A percentile compares a stretch with the other conserved stretches of the same genome.
Evolutionary conservation across 371 early-diverging fungal species (phyloP).

Genomic region (Conidiobolus coronatus): DNA sequence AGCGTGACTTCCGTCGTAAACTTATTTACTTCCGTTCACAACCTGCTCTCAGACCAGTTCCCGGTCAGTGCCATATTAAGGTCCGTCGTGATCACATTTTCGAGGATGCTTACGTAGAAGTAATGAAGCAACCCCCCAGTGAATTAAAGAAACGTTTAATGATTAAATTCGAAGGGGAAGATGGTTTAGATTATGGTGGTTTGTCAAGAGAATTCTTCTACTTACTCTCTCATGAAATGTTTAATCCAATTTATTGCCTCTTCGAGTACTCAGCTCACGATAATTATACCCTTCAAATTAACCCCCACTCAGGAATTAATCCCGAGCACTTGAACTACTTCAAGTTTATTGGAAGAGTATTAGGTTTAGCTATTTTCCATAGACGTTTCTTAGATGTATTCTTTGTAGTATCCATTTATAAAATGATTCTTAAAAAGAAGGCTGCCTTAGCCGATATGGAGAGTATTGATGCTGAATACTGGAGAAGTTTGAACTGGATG

Average conservation of each 20-base stretch:
- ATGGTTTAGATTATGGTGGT: conserved; percentile 97
- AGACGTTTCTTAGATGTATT: conserved; percentile 89
- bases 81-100: conserved; percentile 71
- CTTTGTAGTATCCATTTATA: conserved; percentile 90
- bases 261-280: conserved; percentile 95
- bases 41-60: conserved; percentile 66
- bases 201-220: conserved; percentile 93
- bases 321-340: conserved; percentile 97
- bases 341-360: conserved; percentile 91
- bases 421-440: conserved; percentile 78
- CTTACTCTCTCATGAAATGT: conserved; percentile 91
- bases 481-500: conserved; percentile 82
- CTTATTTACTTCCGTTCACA: conserved; percentile 88
- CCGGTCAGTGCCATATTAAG: conserved; percentile 82
- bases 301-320: conserved; percentile 85
- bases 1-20: conserved; percentile 91
- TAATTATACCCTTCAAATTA: conserved; percentile 90
- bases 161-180: conserved; percentile 96
- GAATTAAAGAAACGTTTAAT: conserved; percentile 85
- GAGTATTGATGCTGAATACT: conserved; percentile 82
- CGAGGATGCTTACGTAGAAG: conserved; percentile 81
- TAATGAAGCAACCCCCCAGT: conserved; percentile 62
- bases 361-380: conserved; percentile 93
- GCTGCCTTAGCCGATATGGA: conserved; percentile 82
- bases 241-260: conserved; percentile 91